Percentiles rank a stretch among this genome's conserved stretches.
Conservation (phyloP, 306 rosid genomes). For the Casuarina cunninghamiana region DNA sequence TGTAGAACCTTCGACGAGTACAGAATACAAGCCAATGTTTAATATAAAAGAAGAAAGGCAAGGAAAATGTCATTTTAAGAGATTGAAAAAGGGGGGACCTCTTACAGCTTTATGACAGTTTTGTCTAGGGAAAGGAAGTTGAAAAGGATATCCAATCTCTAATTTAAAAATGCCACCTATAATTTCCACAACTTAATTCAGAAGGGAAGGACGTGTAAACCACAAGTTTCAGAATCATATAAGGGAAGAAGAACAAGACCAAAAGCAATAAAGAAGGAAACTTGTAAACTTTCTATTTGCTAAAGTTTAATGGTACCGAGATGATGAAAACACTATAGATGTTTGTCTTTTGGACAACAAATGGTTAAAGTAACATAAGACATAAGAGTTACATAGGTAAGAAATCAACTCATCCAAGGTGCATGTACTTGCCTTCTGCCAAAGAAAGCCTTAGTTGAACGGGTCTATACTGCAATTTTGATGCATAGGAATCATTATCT, state of each 20-base stretch:
- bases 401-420: not conserved
- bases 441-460: too few relatives aligned
- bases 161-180: not conserved
- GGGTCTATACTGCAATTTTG: too few relatives aligned
- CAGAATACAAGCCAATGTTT: too few relatives aligned
- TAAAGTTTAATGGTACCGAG: not conserved
- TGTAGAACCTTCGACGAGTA: too few relatives aligned
- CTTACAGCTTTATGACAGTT: not conserved
- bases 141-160: not conserved
- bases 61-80: not conserved
- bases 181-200: not conserved
- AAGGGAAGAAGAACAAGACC: not conserved
- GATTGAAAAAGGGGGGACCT: not conserved
- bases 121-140: not conserved
- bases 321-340: not conserved
- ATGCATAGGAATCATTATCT: too few relatives aligned
- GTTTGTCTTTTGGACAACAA: not conserved
- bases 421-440: not conserved
- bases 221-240: not conserved
- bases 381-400: not conserved
- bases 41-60: not conserved
- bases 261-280: not conserved
- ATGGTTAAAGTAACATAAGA: not conserved
- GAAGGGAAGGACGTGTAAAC: not conserved
- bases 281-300: not conserved